These are phyloP conservation scores for Trichoderma afroharzianum DNA, from an alignment of 2,329 filamentous ascomycete genomes.

Conservation along the genomic window DNA sequence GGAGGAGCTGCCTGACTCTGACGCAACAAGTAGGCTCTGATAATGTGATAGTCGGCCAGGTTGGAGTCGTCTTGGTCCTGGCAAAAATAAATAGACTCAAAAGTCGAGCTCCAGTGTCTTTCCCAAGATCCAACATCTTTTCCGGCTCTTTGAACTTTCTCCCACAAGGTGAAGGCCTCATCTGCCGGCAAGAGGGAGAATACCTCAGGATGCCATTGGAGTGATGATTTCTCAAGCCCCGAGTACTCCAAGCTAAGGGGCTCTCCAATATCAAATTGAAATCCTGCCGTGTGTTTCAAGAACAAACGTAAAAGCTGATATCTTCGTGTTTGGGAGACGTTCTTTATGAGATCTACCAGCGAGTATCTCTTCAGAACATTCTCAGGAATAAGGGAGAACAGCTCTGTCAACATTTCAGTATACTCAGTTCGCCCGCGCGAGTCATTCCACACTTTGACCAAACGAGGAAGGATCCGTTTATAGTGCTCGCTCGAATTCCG, in stretches of 20 bases:
- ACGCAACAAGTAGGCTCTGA: background rate
- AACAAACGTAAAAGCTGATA: constrained; percentile 26
- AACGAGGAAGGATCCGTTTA: background rate
- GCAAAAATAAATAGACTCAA: background rate
- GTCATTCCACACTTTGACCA: background rate
- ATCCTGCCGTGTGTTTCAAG: constrained; percentile 20
- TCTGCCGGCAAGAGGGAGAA: background rate
- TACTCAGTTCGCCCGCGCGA: background rate
- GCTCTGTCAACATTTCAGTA: background rate
- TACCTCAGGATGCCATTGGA: background rate
- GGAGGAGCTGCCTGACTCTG: background rate
- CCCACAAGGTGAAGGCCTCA: background rate
- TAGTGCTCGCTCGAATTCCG: background rate
- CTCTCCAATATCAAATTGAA: constrained; percentile 25
- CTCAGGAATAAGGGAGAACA: background rate
- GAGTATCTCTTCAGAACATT: background rate
- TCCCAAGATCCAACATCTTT: background rate
- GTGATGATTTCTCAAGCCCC: background rate
- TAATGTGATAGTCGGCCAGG: background rate
- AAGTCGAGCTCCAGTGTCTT: too few species aligned
- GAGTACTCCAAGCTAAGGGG: background rate
- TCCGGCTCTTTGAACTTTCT: background rate
- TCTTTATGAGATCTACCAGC: background rate
- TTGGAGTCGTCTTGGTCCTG: background rate
- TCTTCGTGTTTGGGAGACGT: background rate